A percentile compares a stretch with the other conserved stretches of the same genome.
phyloP scores from a whole-genome alignment of 2,329 filamentous ascomycete species.

The Didymella arachidicola region DNA sequence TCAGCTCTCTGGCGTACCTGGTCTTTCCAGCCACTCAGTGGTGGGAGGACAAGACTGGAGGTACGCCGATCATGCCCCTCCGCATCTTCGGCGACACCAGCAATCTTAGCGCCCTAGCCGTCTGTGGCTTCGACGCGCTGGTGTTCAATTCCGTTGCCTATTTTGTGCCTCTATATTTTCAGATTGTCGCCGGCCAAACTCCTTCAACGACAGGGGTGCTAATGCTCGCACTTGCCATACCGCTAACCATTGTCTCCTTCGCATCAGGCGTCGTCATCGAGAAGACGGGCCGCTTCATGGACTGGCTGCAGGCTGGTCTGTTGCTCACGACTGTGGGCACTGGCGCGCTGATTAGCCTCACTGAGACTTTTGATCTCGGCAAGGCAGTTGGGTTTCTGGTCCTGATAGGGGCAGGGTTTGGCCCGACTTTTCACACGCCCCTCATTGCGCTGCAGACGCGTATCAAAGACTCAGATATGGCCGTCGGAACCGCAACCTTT shows the following conservation, averaged over 20 bases:
- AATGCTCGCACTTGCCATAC: conserved; percentile 65
- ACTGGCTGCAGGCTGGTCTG: conserved; percentile 44
- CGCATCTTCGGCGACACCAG: conserved; percentile 66
- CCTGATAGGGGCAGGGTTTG: conserved; percentile 60
- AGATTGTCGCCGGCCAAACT: conserved; percentile 68
- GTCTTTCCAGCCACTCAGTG: conserved; percentile 69
- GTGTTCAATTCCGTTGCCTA: conserved; percentile 73
- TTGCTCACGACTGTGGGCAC: conserved; percentile 46
- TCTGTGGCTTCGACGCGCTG: conserved; percentile 60
- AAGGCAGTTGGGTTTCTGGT: conserved; percentile 59
- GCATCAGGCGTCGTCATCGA: conserved; percentile 56
- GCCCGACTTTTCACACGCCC: conserved; percentile 64
- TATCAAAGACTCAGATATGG: conserved; percentile 62
- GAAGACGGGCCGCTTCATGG: conserved; percentile 54
- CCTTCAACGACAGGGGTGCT: conserved; percentile 66
- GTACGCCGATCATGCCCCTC: conserved; percentile 75
- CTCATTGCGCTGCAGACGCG: conserved; percentile 64
- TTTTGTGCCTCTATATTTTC: conserved; percentile 78
- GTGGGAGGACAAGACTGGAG: conserved; percentile 65
- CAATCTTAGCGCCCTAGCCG: conserved; percentile 63
- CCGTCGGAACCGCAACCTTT: conserved; percentile 61
- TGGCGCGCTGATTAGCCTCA: conserved; percentile 43
- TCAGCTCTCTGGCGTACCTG: conserved; percentile 55
- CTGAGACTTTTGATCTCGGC: conserved; percentile 19
- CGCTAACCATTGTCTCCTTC: conserved; percentile 57